Conservation (phyloP, 108 stramenopile genomes). For the Conticribra weissflogii region DNA sequence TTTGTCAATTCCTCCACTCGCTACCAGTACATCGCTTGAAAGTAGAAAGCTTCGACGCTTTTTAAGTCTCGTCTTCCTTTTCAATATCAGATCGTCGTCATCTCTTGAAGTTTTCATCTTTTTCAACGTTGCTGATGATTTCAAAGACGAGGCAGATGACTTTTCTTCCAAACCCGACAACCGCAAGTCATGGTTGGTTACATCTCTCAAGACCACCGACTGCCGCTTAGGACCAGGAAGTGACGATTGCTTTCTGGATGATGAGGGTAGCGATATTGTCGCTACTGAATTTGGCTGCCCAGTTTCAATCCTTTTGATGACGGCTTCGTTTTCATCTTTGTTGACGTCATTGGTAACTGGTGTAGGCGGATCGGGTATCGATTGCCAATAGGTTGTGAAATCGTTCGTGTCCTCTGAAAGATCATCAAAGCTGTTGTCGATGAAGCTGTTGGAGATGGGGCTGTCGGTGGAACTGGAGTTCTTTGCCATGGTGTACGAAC, state of each 20-base stretch:
- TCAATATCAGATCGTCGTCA: background rate
- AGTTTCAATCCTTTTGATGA: background rate
- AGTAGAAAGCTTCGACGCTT: conserved; percentile 29
- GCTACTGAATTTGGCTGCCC: too few relatives aligned
- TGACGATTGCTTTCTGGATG: too few relatives aligned
- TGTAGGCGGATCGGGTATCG: conserved; percentile 48
- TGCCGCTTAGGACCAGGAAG: background rate
- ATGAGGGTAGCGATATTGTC: too few relatives aligned
- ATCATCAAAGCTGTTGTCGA: background rate
- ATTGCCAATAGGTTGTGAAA: conserved; percentile 41
- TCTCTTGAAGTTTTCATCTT: conserved; percentile 1
- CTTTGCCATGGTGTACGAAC: background rate
- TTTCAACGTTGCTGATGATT: background rate
- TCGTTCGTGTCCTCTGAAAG: conserved; percentile 25
- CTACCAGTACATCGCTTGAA: conserved; percentile 10
- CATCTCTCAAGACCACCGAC: conserved; percentile 7
- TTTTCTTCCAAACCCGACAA: background rate
- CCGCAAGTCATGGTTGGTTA: conserved; percentile 7
- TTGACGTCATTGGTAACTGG: background rate
- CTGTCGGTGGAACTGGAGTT: background rate
- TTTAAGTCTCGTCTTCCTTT: too few relatives aligned
- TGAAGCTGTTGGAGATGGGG: background rate
- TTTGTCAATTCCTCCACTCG: too few relatives aligned
- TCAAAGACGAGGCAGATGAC: background rate
- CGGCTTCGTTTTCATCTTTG: background rate